Base-by-base conservation (phyloP, 768 basidiomycete species). In the Lactifluus hygrophoroides region DNA sequence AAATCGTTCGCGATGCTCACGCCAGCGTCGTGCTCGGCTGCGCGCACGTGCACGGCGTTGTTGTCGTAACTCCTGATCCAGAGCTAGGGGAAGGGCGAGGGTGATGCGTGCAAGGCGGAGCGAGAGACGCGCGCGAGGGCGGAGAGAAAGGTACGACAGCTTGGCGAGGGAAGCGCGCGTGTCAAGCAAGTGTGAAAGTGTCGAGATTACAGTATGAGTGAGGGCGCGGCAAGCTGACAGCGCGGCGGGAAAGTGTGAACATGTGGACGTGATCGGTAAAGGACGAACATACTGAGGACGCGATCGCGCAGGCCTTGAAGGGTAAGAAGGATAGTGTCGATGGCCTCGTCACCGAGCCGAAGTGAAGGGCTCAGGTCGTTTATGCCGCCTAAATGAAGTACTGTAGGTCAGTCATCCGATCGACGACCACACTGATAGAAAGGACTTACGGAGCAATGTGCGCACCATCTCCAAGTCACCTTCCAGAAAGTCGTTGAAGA, bases 381-480 rank as follows among this genome's bases (percentile, higher is more conserved):
- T 55, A 91, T 77, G 5, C 88, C 83, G 63, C 80, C 89, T 90
- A 65, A n/a, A 1, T 58, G 34, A 53, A 37, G 25, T 45, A 13
- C 35, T 34, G 43, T 19, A 38, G 17, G n/a, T 51, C 16, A 58
- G 3, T 44, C 48, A 23, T n/a, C n/a, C n/a, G n/a, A n/a, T 38
- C 44, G 21, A 45, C 25, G 17, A 32, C 54, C 2, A 51, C 28
- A 57, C 48, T 17, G 19, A n/a, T 10, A 19, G 17, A 16, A 47
- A 40, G 46, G 14, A 75, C 86, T 51, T 64, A 88, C 88, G 81
- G 25, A 93, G 78, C 21, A 91, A 70, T 1, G 82, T 81, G 55
- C 87, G 80, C 66, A 92, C 84, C 69, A 90, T 82, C 68, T 92
- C 88, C n/a, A 93, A 73, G 70, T 93, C 90, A 6, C 90, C 91